Percentiles rank a stretch among this genome's conserved stretches.
phyloP scores from a whole-genome alignment of 2,329 filamentous ascomycete genomes.

The Colletotrichum australisinense region DNA sequence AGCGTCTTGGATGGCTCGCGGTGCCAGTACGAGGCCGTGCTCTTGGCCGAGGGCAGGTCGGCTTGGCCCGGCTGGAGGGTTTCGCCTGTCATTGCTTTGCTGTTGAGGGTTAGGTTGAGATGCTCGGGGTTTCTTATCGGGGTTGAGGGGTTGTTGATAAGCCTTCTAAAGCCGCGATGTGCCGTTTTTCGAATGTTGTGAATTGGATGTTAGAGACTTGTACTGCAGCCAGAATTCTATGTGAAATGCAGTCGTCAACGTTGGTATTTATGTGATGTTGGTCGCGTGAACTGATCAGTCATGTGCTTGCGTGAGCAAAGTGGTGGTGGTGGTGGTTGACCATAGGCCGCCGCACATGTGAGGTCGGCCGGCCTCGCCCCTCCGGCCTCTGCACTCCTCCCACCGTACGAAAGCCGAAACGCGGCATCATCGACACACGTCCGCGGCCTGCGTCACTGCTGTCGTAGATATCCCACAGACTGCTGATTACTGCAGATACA shows the following conservation, averaged over 20 bases:
- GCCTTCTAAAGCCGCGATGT: neutral
- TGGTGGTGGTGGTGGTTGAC: slow-evolving; percentile 3
- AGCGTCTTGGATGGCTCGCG: slow-evolving; percentile 72
- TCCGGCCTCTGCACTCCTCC: neutral
- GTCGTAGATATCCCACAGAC: neutral
- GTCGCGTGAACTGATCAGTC: slow-evolving; percentile 14
- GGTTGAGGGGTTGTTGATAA: neutral
- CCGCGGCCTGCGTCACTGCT: neutral
- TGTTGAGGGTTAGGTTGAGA: neutral
- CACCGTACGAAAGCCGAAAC: neutral
- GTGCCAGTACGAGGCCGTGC: slow-evolving; percentile 80
- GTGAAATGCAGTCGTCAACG: neutral
- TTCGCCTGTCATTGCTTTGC: slow-evolving; percentile 46
- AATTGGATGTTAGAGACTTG: neutral
- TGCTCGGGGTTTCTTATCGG: neutral
- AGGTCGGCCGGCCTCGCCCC: slow-evolving; percentile 3
- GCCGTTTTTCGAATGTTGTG: neutral
- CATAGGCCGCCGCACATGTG: slow-evolving; percentile 6
- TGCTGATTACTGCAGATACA: neutral
- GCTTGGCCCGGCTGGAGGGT: slow-evolving; percentile 51
- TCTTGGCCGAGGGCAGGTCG: slow-evolving; percentile 69
- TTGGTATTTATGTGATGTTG: neutral
- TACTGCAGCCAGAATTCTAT: neutral
- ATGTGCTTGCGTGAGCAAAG: slow-evolving; percentile 13
- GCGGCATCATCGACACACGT: neutral